These are phyloP conservation scores for Fusarium longipes DNA, from an alignment of 2,329 filamentous ascomycete genomes.

Conservation along the genomic window DNA sequence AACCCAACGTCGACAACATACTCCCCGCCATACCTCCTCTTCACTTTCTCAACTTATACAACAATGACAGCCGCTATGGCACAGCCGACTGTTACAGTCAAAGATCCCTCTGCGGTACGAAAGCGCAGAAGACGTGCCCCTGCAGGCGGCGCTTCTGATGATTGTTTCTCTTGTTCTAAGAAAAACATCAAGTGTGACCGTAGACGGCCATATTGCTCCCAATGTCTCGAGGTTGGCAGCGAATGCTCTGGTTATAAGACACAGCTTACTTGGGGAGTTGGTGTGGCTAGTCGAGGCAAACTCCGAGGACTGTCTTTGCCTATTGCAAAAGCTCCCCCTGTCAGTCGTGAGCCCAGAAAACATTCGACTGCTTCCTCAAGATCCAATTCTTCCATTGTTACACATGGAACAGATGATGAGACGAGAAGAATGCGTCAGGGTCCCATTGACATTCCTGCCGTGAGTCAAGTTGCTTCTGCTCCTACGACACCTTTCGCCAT, in stretches of 20 bases:
- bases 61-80: conserved; percentile 63
- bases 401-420: conserved; percentile 49
- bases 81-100: conserved; percentile 58
- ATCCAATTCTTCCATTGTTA: conserved; percentile 57
- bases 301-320: conserved; percentile 86
- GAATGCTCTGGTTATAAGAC: conserved; percentile 98
- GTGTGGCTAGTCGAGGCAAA: conserved; percentile 94
- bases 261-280: conserved; percentile 94
- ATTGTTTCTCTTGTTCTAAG: conserved; percentile 94
- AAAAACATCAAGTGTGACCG: conserved; percentile 88
- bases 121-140: conserved; percentile 90
- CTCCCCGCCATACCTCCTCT: conserved; percentile 6
- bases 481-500: conserved; percentile 56
- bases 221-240: conserved; percentile 89
- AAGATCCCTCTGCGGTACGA: conserved; percentile 64
- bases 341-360: conserved; percentile 63
- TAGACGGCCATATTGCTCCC: conserved; percentile 91
- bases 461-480: conserved; percentile 55
- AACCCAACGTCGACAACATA: conserved; percentile 21
- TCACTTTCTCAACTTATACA: conserved; percentile 11
- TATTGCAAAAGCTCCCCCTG: conserved; percentile 70
- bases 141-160: conserved; percentile 88
- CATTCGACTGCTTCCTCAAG: conserved; percentile 56
- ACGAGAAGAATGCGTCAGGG: conserved; percentile 47
- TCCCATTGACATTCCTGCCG: conserved; percentile 53